These are phyloP conservation scores for Aspergillus puulaauensis DNA, from an alignment of 2,329 filamentous ascomycete genomes.

Conservation along the genomic window DNA sequence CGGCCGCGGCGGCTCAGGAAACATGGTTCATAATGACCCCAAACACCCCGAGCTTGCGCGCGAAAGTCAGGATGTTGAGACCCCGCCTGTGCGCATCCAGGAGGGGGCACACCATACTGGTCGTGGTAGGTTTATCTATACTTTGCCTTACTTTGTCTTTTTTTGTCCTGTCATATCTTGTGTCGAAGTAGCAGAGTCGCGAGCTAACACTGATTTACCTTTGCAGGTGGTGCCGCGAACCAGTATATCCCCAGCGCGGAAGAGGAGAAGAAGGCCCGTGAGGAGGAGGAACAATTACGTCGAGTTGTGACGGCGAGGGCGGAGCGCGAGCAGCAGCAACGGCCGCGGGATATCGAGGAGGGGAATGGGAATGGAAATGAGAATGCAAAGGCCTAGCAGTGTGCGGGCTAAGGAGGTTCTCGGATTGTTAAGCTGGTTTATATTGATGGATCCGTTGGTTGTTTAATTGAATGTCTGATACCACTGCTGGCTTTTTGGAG, in stretches of 20 bases:
- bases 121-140: slow-evolving; percentile 35
- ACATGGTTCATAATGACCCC: slow-evolving; percentile 79
- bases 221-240: slow-evolving; percentile 37
- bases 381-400: slow-evolving; percentile 9
- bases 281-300: slow-evolving; percentile 35
- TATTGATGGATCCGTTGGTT: background rate
- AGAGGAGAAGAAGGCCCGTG: slow-evolving; percentile 27
- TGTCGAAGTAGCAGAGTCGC: background rate
- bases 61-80: slow-evolving; percentile 77
- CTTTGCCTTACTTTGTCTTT: background rate
- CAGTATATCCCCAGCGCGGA: slow-evolving; percentile 28
- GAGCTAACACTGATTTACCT: background rate
- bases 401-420: background rate
- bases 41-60: slow-evolving; percentile 67
- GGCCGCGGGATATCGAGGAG: slow-evolving; percentile 14
- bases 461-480: slow-evolving; percentile 2
- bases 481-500: background rate
- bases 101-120: slow-evolving; percentile 44
- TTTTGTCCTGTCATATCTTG: background rate
- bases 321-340: slow-evolving; percentile 8
- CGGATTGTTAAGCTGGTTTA: slow-evolving; percentile 8
- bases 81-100: slow-evolving; percentile 40
- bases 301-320: slow-evolving; percentile 27
- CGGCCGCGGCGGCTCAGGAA: slow-evolving; percentile 82
- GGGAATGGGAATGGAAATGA: background rate